Evolutionary conservation across 2,329 filamentous ascomycete species (phyloP).

Genomic region (Penicillium sp.): DNA sequence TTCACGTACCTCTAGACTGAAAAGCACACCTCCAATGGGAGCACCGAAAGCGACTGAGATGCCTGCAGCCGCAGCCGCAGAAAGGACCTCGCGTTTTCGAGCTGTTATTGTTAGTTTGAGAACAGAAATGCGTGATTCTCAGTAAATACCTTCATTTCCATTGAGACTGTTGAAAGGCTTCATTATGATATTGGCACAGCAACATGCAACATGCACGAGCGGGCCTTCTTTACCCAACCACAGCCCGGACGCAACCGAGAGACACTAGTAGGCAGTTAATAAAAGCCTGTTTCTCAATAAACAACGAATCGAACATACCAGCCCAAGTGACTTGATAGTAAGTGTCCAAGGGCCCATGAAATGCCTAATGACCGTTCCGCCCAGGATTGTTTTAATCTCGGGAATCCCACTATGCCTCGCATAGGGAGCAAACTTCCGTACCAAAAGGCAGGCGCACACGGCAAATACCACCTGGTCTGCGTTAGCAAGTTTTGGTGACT

Average conservation of each 20-base stretch:
- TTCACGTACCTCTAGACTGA: constrained; percentile 78
- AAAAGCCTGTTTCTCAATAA: constrained; percentile 1
- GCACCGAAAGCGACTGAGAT: constrained; percentile 93
- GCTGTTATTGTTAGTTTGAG: constrained; percentile 49
- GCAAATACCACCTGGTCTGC: constrained; percentile 66
- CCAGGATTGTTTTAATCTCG: constrained; percentile 93
- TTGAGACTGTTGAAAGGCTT: constrained; percentile 79
- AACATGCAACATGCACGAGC: constrained; percentile 92
- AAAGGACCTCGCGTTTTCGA: constrained; percentile 86
- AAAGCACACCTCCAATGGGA: constrained; percentile 88
- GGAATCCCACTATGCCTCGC: constrained; percentile 94
- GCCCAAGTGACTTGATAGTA: constrained; percentile 78
- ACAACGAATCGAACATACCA: constrained; percentile 51
- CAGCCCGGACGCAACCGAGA: constrained; percentile 88
- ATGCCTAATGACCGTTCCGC: constrained; percentile 83
- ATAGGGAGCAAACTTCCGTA: constrained; percentile 78
- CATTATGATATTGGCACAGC: constrained; percentile 90
- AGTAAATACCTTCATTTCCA: constrained; percentile 69
- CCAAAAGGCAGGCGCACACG: constrained; percentile 68
- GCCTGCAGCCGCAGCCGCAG: constrained; percentile 83
- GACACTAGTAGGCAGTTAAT: constrained; percentile 55
- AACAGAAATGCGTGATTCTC: not conserved
- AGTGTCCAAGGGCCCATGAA: constrained; percentile 88
- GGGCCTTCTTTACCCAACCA: constrained; percentile 97
- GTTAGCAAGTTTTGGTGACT: constrained; percentile 20